These are phyloP conservation scores for Globisporangium ultimum DNA, from an alignment of 352 stramenopile species.

Conservation along the genomic window DNA sequence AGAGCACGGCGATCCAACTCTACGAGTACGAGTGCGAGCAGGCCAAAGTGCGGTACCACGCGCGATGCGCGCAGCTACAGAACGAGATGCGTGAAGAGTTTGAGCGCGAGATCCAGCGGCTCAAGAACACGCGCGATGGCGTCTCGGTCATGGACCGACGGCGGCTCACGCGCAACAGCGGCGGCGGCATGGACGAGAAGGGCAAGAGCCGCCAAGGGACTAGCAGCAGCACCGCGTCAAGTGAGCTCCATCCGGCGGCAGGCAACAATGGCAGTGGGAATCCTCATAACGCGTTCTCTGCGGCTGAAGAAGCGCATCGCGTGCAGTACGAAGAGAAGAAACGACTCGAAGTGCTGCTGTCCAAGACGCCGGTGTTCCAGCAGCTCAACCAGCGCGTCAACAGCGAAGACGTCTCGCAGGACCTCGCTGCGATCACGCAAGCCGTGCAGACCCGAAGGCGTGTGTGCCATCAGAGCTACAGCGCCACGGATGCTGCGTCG, in stretches of 20 bases:
- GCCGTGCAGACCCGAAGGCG: slow-evolving; percentile 11
- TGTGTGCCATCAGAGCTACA: neutral
- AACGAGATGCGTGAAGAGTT: slow-evolving; percentile 47
- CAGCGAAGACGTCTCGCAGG: slow-evolving; percentile 25
- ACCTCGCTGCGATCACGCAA: slow-evolving; percentile 37
- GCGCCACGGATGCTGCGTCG: neutral
- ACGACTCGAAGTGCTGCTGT: slow-evolving; percentile 45
- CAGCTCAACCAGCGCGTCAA: slow-evolving; percentile 34
- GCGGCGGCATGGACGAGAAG: slow-evolving; percentile 16
- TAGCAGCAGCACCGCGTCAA: neutral
- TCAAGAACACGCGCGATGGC: slow-evolving; percentile 54
- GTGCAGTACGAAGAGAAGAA: slow-evolving; percentile 54
- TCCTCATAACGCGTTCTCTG: slow-evolving; percentile 12
- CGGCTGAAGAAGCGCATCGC: slow-evolving; percentile 27
- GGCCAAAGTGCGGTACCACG: slow-evolving; percentile 31
- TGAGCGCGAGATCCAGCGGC: slow-evolving; percentile 44
- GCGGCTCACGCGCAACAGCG: slow-evolving; percentile 23
- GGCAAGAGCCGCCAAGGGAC: slow-evolving; percentile 5
- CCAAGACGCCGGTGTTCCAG: slow-evolving; percentile 44
- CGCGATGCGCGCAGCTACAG: slow-evolving; percentile 48
- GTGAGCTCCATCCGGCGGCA: neutral
- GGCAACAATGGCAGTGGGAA: slow-evolving; percentile 11
- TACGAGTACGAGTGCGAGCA: slow-evolving; percentile 41
- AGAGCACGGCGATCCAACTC: slow-evolving; percentile 23
- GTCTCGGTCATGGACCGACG: slow-evolving; percentile 67